Evolutionary conservation across 805 yeast genomes (phyloP).

Genomic region (Myxozyma kluyveri): DNA sequence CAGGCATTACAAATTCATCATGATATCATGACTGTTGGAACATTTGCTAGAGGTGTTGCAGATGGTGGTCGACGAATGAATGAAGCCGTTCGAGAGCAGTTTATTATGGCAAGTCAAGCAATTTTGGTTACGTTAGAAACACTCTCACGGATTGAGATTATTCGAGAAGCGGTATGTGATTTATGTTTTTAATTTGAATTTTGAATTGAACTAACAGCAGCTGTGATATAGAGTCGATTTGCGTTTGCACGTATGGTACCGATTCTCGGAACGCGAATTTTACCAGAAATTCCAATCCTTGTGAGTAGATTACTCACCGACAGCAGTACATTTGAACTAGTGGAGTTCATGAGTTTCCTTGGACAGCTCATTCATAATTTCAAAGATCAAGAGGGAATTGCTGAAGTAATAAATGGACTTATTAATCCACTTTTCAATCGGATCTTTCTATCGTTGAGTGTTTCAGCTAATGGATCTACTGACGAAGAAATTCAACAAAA

Average conservation of each 20-base stretch:
- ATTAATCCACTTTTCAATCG: slow-evolving; percentile 64
- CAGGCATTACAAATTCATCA: slow-evolving; percentile 78
- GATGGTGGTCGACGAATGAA: slow-evolving; percentile 35
- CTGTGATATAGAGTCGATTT: slow-evolving; percentile 48
- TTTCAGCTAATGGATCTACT: slow-evolving; percentile 44
- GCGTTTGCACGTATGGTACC: slow-evolving; percentile 85
- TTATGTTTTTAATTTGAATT: not conserved
- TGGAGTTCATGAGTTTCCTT: slow-evolving; percentile 78
- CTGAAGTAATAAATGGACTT: slow-evolving; percentile 68
- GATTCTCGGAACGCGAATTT: slow-evolving; percentile 54
- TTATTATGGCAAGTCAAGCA: slow-evolving; percentile 73
- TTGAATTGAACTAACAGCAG: no score
- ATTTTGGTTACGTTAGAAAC: slow-evolving; percentile 79
- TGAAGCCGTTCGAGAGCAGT: slow-evolving; percentile 46
- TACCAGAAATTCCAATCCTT: slow-evolving; percentile 62
- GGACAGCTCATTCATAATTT: slow-evolving; percentile 85
- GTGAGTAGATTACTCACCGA: slow-evolving; percentile 63
- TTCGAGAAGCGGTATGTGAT: slow-evolving; percentile 69
- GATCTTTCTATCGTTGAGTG: slow-evolving; percentile 22
- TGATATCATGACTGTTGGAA: slow-evolving; percentile 81
- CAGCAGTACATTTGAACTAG: slow-evolving; percentile 55
- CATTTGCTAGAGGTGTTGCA: slow-evolving; percentile 83
- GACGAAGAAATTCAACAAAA: slow-evolving; percentile 65
- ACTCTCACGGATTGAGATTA: slow-evolving; percentile 59
- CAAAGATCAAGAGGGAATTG: slow-evolving; percentile 60